These are phyloP conservation scores for Rubroboletus pulcherrimus DNA, from an alignment of 768 basidiomycete species.

Conservation along the genomic window DNA sequence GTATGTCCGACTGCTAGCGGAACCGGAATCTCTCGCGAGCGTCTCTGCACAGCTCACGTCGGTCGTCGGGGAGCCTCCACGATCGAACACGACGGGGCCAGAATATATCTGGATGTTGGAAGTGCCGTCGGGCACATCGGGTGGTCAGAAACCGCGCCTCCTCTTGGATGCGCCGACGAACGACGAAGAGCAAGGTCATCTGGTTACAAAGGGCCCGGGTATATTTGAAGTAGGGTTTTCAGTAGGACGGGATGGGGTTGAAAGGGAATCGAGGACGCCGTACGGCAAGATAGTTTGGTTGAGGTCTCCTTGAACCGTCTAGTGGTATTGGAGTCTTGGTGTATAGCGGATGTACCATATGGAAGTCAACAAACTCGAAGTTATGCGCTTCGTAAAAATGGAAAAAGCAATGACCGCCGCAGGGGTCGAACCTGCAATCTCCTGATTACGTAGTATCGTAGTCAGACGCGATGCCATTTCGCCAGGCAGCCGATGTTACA, in stretches of 20 bases:
- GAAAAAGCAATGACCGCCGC: conserved; percentile 23
- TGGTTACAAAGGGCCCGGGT: conserved; percentile 30
- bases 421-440: conserved; percentile 93
- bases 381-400: neutral
- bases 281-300: conserved; percentile 50
- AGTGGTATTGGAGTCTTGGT: neutral
- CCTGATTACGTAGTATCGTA: conserved; percentile 68
- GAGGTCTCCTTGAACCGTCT: neutral
- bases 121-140: conserved; percentile 21
- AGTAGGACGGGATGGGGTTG: conserved; percentile 31
- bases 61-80: conserved; percentile 44
- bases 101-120: conserved; percentile 44
- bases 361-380: neutral
- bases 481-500: conserved; percentile 62
- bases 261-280: conserved; percentile 39
- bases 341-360: too few species aligned
- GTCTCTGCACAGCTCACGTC: conserved; percentile 41
- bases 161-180: conserved; percentile 35
- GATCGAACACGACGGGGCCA: conserved; percentile 15
- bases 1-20: conserved; percentile 43
- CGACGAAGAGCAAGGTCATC: conserved; percentile 34
- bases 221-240: conserved; percentile 55
- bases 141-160: conserved; percentile 25
- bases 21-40: conserved; percentile 25
- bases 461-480: conserved; percentile 95